A percentile compares a stretch with the other conserved stretches of the same genome.
phyloP scores from a whole-genome alignment of 805 yeast species.

The Lachancea cidri region DNA sequence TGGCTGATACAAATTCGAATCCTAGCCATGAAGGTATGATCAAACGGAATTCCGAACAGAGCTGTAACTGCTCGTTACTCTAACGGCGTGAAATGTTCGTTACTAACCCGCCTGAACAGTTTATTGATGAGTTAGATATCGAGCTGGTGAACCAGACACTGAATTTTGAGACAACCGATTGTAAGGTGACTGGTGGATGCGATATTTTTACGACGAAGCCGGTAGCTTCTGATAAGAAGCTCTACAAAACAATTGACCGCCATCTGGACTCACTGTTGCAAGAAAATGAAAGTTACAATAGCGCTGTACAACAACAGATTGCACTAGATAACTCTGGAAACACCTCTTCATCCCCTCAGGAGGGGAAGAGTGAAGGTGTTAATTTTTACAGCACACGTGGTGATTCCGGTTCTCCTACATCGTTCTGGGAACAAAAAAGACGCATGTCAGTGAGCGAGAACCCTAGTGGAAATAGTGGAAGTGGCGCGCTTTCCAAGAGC shows the following conservation, averaged over 20 bases:
- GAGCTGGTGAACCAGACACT: constrained; percentile 85
- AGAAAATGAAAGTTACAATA: constrained; percentile 34
- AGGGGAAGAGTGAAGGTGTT: constrained; percentile 1
- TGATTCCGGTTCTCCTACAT: constrained; percentile 18
- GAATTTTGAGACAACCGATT: constrained; percentile 69
- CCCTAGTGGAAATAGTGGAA: constrained; percentile 5
- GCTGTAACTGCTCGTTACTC: too few relatives aligned
- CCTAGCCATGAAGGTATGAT: constrained; percentile 10
- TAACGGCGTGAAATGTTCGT: too few relatives aligned
- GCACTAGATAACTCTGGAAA: constrained; percentile 15
- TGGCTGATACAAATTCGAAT: too few relatives aligned
- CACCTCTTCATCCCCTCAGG: constrained; percentile 9
- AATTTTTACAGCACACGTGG: constrained; percentile 10
- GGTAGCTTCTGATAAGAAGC: constrained; percentile 81
- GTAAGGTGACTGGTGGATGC: constrained; percentile 79
- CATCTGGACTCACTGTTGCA: constrained; percentile 54
- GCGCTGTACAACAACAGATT: constrained; percentile 24
- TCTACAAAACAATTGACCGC: constrained; percentile 81
- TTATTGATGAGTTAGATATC: constrained; percentile 89
- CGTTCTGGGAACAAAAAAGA: constrained; percentile 40
- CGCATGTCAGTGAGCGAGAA: constrained; percentile 34
- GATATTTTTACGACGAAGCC: constrained; percentile 94
- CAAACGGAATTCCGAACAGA: too few relatives aligned
- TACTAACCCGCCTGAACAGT: constrained; percentile 41
- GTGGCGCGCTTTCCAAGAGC: constrained; percentile 14